These are phyloP conservation scores for Geopyxis carbonaria DNA, from an alignment of 495 filamentous ascomycete species.

Conservation along the genomic window DNA sequence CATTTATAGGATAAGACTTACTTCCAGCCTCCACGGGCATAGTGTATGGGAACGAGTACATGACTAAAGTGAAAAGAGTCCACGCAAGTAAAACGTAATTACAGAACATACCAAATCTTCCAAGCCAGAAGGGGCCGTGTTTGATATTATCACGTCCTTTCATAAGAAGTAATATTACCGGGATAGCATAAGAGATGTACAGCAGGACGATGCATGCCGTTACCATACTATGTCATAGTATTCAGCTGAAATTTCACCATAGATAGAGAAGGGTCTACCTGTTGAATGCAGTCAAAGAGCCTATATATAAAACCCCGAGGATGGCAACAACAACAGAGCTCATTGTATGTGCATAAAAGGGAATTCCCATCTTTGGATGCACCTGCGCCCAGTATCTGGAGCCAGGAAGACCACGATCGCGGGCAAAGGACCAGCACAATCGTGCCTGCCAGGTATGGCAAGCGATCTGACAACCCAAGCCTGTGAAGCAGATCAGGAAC, in stretches of 20 bases:
- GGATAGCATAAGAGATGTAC: constrained; percentile 38
- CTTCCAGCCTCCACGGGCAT: constrained; percentile 28
- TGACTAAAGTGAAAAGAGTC: constrained; percentile 37
- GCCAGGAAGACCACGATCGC: constrained; percentile 39
- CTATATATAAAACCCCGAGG: constrained; percentile 39
- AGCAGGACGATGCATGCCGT: constrained; percentile 36
- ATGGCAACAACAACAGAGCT: constrained; percentile 34
- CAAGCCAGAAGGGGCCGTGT: constrained; percentile 37
- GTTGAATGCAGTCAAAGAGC: constrained; percentile 38
- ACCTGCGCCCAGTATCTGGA: constrained; percentile 33
- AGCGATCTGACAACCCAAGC: constrained; percentile 38
- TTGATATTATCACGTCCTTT: constrained; percentile 35
- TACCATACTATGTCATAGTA: constrained; percentile 29
- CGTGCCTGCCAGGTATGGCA: constrained; percentile 38
- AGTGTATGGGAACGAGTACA: constrained; percentile 36
- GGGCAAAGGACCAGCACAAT: constrained; percentile 43
- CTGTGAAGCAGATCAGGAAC: constrained; percentile 37
- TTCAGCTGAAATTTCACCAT: constrained; percentile 1
- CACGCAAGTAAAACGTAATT: constrained; percentile 35
- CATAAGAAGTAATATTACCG: constrained; percentile 33
- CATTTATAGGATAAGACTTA: constrained; percentile 10
- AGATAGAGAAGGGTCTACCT: constrained; percentile 23
- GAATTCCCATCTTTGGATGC: constrained; percentile 35
- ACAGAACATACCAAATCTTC: constrained; percentile 27
- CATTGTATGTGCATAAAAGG: constrained; percentile 35